Percentiles rank a stretch among this genome's conserved stretches.
phyloP scores from a whole-genome alignment of 768 basidiomycete species.

The Tylopilus cervinicoccineus region DNA sequence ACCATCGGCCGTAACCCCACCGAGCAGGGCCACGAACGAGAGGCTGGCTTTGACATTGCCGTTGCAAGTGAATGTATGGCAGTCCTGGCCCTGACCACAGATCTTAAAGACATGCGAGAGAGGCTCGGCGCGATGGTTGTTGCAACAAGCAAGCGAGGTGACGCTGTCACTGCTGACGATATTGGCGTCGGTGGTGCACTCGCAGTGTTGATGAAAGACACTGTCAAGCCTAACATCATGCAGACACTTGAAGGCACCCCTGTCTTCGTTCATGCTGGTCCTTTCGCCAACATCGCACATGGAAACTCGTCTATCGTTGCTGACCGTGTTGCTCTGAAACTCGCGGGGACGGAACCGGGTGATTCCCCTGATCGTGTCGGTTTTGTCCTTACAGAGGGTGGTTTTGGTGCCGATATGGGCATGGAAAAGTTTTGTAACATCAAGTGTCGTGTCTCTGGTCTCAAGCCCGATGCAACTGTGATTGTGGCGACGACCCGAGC shows the following conservation, averaged over 20 bases:
- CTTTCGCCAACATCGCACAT: constrained; percentile 99
- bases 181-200: constrained; percentile 93
- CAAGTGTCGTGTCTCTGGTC: constrained; percentile 92
- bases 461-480: constrained; percentile 90
- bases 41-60: constrained; percentile 93
- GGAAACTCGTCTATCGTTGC: constrained; percentile 98
- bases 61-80: constrained; percentile 99
- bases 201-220: constrained; percentile 96
- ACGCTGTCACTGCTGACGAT: constrained; percentile 94
- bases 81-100: constrained; percentile 87
- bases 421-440: constrained; percentile 99
- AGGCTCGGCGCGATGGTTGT: constrained; percentile 96
- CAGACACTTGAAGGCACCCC: constrained; percentile 98
- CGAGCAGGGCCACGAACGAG: constrained; percentile 85
- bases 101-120: constrained; percentile 86
- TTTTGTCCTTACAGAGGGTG: constrained; percentile 97
- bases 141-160: constrained; percentile 86
- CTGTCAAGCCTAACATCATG: constrained; percentile 99
- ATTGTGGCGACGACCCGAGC: constrained; percentile 98
- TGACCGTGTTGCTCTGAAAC: constrained; percentile 94
- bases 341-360: constrained; percentile 92
- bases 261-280: constrained; percentile 98
- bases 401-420: constrained; percentile 98
- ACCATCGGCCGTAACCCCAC: constrained; percentile 88
- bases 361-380: constrained; percentile 78